These are phyloP conservation scores for Zychaea mexicana DNA, from an alignment of 371 early-diverging fungal genomes.

Conservation along the genomic window DNA sequence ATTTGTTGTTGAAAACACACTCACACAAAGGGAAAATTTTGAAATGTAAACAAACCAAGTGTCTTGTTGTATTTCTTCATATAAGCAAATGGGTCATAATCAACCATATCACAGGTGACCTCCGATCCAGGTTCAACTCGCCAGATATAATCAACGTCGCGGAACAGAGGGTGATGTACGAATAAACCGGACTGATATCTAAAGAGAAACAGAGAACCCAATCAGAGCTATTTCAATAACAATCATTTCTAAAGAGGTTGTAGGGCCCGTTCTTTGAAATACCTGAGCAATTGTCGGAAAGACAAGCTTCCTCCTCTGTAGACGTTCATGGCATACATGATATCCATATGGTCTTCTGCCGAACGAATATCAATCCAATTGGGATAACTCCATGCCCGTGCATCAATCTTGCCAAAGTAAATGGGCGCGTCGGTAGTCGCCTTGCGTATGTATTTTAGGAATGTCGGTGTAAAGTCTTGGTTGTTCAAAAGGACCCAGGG, in stretches of 20 bases:
- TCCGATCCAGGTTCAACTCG: slow-evolving; percentile 90
- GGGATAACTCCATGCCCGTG: slow-evolving; percentile 48
- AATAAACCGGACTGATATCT: slow-evolving; percentile 89
- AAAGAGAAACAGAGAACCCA: slow-evolving; percentile 6
- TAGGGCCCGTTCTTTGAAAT: too few species aligned
- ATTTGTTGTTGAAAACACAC: too few species aligned
- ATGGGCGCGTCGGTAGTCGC: slow-evolving; percentile 30
- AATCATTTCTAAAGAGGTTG: neutral
- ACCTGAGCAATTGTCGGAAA: slow-evolving; percentile 29
- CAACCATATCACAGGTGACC: slow-evolving; percentile 80
- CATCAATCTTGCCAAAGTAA: slow-evolving; percentile 49
- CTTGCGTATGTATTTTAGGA: slow-evolving; percentile 30
- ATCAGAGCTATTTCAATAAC: neutral
- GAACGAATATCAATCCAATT: slow-evolving; percentile 44
- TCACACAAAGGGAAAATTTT: too few species aligned
- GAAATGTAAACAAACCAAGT: slow-evolving; percentile 54
- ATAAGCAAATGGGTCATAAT: slow-evolving; percentile 85
- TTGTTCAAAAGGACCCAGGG: slow-evolving; percentile 56
- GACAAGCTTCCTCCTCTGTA: slow-evolving; percentile 23
- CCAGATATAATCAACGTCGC: slow-evolving; percentile 91
- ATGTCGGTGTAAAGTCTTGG: slow-evolving; percentile 35
- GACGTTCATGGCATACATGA: slow-evolving; percentile 10
- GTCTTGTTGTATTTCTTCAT: slow-evolving; percentile 78
- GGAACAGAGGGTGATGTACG: slow-evolving; percentile 75
- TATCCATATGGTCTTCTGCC: slow-evolving; percentile 27